phyloP scores from a whole-genome alignment of 129 eudicot species.

The Saposhnikovia divaricata region DNA sequence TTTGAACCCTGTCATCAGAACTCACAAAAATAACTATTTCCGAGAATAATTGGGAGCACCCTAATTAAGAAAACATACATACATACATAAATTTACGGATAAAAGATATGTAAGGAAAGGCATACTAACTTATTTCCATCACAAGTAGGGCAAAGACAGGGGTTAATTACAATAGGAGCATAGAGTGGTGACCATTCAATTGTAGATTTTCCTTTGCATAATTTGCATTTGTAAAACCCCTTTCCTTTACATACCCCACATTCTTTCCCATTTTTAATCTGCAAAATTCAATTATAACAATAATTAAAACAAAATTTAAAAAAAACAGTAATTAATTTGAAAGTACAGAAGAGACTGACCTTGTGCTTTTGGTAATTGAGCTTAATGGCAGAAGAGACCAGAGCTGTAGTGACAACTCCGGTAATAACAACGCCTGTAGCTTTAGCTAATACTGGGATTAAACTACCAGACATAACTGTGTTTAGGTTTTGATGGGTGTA shows the following conservation, averaged over 20 bases:
- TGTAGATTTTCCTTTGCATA: slow-evolving; percentile 65
- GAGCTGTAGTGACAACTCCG: slow-evolving; percentile 32
- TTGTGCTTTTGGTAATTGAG: slow-evolving; percentile 21
- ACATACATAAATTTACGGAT: too few species aligned
- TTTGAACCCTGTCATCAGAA: slow-evolving; percentile 51
- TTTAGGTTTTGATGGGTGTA: neutral
- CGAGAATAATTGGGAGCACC: too few species aligned
- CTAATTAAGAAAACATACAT: neutral
- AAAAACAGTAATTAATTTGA: too few species aligned
- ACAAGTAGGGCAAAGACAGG: slow-evolving; percentile 92
- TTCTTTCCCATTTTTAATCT: slow-evolving; percentile 28
- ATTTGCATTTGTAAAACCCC: slow-evolving; percentile 67
- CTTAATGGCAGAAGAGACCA: slow-evolving; percentile 32
- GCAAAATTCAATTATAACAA: neutral
- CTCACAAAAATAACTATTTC: neutral
- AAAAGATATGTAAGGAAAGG: neutral
- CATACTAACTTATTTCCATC: slow-evolving; percentile 55
- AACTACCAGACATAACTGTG: slow-evolving; percentile 7
- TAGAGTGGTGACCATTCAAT: slow-evolving; percentile 78
- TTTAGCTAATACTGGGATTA: slow-evolving; percentile 33
- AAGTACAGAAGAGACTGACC: neutral
- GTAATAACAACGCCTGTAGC: slow-evolving; percentile 39
- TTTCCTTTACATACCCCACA: slow-evolving; percentile 56
- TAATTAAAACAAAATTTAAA: too few species aligned
- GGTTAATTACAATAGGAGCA: slow-evolving; percentile 66